A percentile compares a stretch with the other conserved stretches of the same genome.
These are phyloP conservation scores for Mikania micrantha DNA, from an alignment of 129 eudicot species.

Conservation along the genomic window DNA sequence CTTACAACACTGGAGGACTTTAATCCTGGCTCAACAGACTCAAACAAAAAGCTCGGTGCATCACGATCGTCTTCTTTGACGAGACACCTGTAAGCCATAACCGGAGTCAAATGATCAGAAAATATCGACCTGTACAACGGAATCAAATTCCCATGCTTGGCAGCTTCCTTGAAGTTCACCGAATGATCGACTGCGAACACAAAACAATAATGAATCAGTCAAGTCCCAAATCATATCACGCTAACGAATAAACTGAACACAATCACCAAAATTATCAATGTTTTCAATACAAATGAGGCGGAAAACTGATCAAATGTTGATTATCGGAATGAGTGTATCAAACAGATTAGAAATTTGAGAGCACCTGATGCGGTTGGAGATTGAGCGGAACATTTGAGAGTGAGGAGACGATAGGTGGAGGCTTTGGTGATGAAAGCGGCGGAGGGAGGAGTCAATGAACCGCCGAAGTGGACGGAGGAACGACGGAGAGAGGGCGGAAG, in stretches of 20 bases:
- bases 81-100: conserved; percentile 88
- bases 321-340: neutral
- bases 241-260: neutral
- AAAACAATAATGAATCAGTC: conserved; percentile 2
- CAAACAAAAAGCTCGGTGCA: conserved; percentile 89
- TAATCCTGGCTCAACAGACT: conserved; percentile 80
- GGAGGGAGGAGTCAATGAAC: conserved; percentile 6
- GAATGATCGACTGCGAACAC: conserved; percentile 58
- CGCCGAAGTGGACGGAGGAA: conserved; percentile 16
- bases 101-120: conserved; percentile 88
- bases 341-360: neutral
- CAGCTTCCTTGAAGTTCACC: conserved; percentile 52
- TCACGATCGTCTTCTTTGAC: conserved; percentile 81
- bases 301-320: neutral
- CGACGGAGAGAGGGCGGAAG: conserved; percentile 22
- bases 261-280: neutral
- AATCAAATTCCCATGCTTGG: conserved; percentile 71
- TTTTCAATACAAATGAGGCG: neutral
- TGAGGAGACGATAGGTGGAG: conserved; percentile 23
- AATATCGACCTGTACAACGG: conserved; percentile 67
- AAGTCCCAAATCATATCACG: neutral
- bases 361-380: conserved; percentile 42
- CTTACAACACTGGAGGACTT: conserved; percentile 68
- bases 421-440: conserved; percentile 5
- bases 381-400: conserved; percentile 48